Base-by-base conservation (phyloP, 768 basidiomycete species). In the Macrolepiota albuminosa region DNA sequence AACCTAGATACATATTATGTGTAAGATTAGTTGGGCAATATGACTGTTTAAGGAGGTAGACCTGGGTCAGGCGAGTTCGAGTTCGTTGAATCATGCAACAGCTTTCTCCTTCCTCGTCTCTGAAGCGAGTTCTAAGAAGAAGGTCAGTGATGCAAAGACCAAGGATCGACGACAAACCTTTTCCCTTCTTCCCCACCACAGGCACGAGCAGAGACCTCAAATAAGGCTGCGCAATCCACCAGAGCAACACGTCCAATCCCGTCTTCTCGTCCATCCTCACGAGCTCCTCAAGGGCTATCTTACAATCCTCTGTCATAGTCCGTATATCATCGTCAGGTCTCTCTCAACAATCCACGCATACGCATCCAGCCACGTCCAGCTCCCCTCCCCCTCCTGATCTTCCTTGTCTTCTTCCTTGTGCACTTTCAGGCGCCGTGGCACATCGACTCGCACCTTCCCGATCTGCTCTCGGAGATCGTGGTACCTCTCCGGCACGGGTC, bases 401-500 rank as follows among this genome's bases (percentile, higher is more conserved):
- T 42, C 40, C 18, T 16, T 42, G 16, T 18, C 39, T 4, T 18
- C 39, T 4, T 18, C 40, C 18, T 7, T 42, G 40, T 18, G 8
- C 7, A 18, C 40, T 18, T 42, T 9, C 9, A 21, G 43, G 10
- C n/a, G n/a, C 43, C 43, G 9, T 9, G 43, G 43, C 43, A 45
- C 43, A 9, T 21, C 10, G 9, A 45, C n/a, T 9, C 43, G 8
- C 21, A 45, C 43, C 21, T 21, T 45, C 7, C 43, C 43, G 21
- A 45, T 45, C 43, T 21, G 43, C 21, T 45, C 21, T n/a, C 43
- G 3, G 21, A 45, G 43, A 45, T 45, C 43, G 4, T 45, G 10
- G 43, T 42, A 21, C 10, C 9, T 24, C 65, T 93, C 85, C 54
- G 97, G 75, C 0, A 86, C 89, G 0, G 93, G 92, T 0, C 89